Conservation (phyloP, 2,329 filamentous ascomycete species). For the Trichophyton rubrum region DNA sequence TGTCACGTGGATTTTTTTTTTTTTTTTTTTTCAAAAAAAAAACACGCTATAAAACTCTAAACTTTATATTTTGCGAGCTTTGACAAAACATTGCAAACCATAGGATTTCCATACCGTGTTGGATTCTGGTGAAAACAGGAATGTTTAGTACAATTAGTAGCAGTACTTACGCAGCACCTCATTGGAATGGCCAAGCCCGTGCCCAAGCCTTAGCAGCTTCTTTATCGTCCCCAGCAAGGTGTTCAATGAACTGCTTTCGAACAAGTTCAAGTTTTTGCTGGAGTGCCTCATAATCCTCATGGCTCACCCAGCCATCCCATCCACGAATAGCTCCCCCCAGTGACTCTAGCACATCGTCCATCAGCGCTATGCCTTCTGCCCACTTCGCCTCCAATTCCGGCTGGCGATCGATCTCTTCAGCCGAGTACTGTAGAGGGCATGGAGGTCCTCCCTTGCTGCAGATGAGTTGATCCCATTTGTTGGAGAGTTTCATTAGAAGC, state of each 20-base stretch:
- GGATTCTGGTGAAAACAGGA: too few species aligned
- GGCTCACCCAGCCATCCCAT: slow-evolving; percentile 4
- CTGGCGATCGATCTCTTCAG: not conserved
- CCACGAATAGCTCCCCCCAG: slow-evolving; percentile 1
- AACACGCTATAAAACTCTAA: too few species aligned
- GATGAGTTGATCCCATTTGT: not conserved
- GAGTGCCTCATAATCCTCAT: slow-evolving; percentile 6
- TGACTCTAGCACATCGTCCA: slow-evolving; percentile 5
- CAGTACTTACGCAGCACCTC: not conserved
- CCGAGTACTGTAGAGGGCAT: slow-evolving; percentile 1
- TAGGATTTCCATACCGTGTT: too few species aligned
- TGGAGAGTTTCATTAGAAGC: not conserved
- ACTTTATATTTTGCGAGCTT: too few species aligned
- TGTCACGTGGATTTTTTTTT: too few species aligned
- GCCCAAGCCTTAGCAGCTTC: slow-evolving; percentile 5
- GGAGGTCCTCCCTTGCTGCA: not conserved
- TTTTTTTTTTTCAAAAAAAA: too few species aligned
- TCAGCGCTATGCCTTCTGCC: slow-evolving; percentile 7
- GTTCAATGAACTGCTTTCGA: slow-evolving; percentile 7
- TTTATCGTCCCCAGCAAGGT: slow-evolving; percentile 5
- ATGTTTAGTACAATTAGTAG: too few species aligned
- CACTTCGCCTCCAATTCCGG: slow-evolving; percentile 6
- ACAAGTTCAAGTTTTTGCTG: slow-evolving; percentile 6
- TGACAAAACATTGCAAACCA: too few species aligned
- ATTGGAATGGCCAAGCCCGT: not conserved